Evolutionary conservation across 768 basidiomycete genomes (phyloP), one percentile per base, ranked within the genome.

Genomic region (Agaricus bisporus): DNA sequence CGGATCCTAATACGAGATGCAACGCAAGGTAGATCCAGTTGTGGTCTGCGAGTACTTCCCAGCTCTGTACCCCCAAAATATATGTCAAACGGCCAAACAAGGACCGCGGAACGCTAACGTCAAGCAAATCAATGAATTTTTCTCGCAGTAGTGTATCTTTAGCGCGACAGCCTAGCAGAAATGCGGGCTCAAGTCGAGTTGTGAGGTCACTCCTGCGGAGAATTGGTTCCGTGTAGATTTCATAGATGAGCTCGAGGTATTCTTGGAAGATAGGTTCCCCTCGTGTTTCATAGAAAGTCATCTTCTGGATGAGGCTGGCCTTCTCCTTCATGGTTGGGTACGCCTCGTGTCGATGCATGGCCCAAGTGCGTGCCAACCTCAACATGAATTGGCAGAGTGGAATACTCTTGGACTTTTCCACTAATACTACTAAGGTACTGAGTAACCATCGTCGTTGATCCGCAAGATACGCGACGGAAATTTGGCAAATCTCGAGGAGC

Each of bases 261-360:
- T 85, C 80, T 42, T 85, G 80, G 66, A 89, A 91, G 3, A 98
- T 76, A 3, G 73, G 59, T n/a, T 94, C 89, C 36, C 83, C 85
- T 29, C 88, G 83, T 20, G 75, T 74, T 69, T 98, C 94, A 61
- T 85, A 93, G 9, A 79, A 73, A 5, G 80, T 77, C 93, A 99
- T 95, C 65, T 90, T 91, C 63, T 88, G 84, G 56, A 99, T 68
- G 29, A 98, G 71, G 26, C 78, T 86, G 2, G 95, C 87, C 68
- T 98, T 98, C 71, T 99, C 97, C 68, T 97, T 98, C 80, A 90
- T 86, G 0, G 89, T 89, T 6, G 95, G 95, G 64, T 88, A 89
- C 1, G 85, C 76, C 53, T 97, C 92, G 49, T 86, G 87, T 61
- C 82, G 83, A 41, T 85, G 82, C 59, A 95, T 73, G n/a, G 91